Conservation (phyloP, 2,329 filamentous ascomycete species). For the Cladobotryum protrusum region DNA sequence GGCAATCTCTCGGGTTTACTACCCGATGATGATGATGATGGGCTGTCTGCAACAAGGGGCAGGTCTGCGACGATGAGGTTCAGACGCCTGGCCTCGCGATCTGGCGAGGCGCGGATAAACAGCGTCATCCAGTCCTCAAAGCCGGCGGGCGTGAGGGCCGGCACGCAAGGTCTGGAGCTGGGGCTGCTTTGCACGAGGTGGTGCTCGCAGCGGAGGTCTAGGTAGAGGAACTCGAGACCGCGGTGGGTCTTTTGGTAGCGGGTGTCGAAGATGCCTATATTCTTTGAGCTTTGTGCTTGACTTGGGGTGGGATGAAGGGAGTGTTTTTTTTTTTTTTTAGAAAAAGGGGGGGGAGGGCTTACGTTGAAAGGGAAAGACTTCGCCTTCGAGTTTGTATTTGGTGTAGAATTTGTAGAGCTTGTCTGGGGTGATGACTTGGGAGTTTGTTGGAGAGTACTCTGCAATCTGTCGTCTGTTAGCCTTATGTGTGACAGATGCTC, state of each 20-base stretch:
- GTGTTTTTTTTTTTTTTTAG: not conserved
- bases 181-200: constrained; percentile 54
- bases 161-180: constrained; percentile 50
- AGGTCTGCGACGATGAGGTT: constrained; percentile 61
- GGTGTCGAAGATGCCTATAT: constrained; percentile 47
- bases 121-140: constrained; percentile 67
- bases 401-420: constrained; percentile 73
- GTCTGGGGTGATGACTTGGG: constrained; percentile 63
- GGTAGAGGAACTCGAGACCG: constrained; percentile 44
- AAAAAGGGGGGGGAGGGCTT: constrained; percentile 20
- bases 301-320: no score
- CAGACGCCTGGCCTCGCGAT: constrained; percentile 66
- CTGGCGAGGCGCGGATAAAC: constrained; percentile 69
- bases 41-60: constrained; percentile 51
- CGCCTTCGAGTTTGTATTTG: constrained; percentile 55
- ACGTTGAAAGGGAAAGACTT: constrained; percentile 65
- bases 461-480: constrained; percentile 20
- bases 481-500: not conserved
- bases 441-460: constrained; percentile 25
- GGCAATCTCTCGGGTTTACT: constrained; percentile 66
- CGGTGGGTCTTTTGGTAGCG: constrained; percentile 20
- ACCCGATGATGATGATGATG: not conserved
- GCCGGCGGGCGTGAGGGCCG: constrained; percentile 60
- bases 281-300: constrained; percentile 13
- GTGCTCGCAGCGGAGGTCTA: constrained; percentile 50